These are phyloP conservation scores for Linaria vulgaris DNA, from an alignment of 257 asterid species.

Conservation along the genomic window DNA sequence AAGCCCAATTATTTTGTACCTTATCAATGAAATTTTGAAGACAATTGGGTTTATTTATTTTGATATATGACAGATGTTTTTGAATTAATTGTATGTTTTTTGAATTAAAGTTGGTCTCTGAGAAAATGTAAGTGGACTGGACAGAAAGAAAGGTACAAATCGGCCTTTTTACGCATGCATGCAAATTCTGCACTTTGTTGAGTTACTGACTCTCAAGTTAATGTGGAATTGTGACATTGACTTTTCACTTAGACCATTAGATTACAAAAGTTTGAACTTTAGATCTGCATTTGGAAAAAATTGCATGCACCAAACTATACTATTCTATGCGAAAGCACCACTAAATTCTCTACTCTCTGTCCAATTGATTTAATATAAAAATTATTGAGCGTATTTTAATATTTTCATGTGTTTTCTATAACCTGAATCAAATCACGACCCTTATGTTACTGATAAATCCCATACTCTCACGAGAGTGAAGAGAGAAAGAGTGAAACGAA, in stretches of 20 bases:
- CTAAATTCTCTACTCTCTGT: too few species aligned
- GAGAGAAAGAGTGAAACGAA: too few species aligned
- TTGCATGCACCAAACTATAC: too few species aligned
- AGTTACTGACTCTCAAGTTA: constrained; percentile 8
- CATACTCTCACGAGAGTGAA: too few species aligned
- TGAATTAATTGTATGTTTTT: constrained; percentile 12
- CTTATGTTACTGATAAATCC: too few species aligned
- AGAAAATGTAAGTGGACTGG: constrained; percentile 42
- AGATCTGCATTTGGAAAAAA: too few species aligned
- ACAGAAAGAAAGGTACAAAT: constrained; percentile 35
- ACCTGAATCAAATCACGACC: too few species aligned
- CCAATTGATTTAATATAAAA: too few species aligned
- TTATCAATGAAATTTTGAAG: constrained; percentile 21
- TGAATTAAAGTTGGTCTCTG: constrained; percentile 41
- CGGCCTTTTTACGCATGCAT: constrained; percentile 44
- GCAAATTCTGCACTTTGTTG: constrained; percentile 15
- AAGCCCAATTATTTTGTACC: constrained; percentile 17
- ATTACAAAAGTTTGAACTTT: neutral
- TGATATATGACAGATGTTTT: neutral
- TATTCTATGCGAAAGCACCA: too few species aligned
- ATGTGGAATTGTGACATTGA: neutral
- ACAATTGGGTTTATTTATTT: constrained; percentile 11
- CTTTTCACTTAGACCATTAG: too few species aligned
- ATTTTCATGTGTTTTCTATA: too few species aligned
- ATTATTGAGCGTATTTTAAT: too few species aligned